These are phyloP conservation scores for Yarrowia sp. DNA, from an alignment of 805 yeast species.

Conservation along the genomic window DNA sequence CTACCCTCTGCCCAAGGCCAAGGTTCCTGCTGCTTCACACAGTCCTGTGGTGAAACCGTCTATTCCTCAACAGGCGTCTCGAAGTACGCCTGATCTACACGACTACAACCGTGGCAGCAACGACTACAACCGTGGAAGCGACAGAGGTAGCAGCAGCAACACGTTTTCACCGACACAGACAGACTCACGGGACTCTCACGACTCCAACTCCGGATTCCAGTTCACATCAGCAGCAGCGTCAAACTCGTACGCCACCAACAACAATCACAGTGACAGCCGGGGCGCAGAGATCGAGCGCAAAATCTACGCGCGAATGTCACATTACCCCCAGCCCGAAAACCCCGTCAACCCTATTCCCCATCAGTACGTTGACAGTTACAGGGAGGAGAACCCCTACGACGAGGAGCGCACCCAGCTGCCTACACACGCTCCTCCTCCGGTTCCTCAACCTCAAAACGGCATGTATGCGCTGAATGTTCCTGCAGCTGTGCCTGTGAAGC, in stretches of 20 bases:
- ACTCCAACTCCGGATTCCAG: conserved; percentile 1
- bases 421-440: conserved; percentile 9
- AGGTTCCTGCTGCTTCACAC: neutral
- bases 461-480: conserved; percentile 5
- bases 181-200: conserved; percentile 1
- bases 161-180: conserved; percentile 1
- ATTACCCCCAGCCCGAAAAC: conserved; percentile 11
- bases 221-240: neutral
- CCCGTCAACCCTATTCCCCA: conserved; percentile 22
- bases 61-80: neutral
- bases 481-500: neutral
- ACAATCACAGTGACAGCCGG: neutral
- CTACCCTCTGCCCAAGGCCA: conserved; percentile 20
- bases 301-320: conserved; percentile 22
- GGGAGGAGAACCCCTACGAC: conserved; percentile 20
- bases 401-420: conserved; percentile 18
- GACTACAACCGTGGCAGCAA: neutral
- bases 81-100: conserved; percentile 13
- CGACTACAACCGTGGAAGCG: neutral
- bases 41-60: neutral
- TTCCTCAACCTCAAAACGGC: conserved; percentile 1
- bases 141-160: neutral
- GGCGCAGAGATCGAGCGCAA: conserved; percentile 17
- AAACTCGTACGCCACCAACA: neutral
- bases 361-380: conserved; percentile 5